A percentile compares a stretch with the other conserved stretches of the same genome.
phyloP scores from a whole-genome alignment of 108 stramenopile genomes.

The Nitzschia inconspicua region DNA sequence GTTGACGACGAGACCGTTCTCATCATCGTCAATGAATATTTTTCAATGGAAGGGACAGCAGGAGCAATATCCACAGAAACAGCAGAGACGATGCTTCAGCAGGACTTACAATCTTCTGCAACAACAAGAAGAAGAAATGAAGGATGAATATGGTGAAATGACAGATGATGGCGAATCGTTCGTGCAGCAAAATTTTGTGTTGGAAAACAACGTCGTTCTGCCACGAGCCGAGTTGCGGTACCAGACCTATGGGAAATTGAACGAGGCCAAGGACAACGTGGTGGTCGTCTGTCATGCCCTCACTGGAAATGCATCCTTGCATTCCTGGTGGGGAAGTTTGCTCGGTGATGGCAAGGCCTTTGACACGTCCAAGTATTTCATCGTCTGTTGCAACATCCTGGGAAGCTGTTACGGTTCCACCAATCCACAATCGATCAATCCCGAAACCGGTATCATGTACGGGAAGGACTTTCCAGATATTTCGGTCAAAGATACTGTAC shows the following conservation, averaged over 20 bases:
- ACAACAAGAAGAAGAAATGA: slow-evolving; percentile 46
- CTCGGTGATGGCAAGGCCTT: slow-evolving; percentile 85
- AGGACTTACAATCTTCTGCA: too few species aligned
- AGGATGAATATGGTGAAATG: slow-evolving; percentile 91
- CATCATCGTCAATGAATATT: too few species aligned
- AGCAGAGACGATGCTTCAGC: slow-evolving; percentile 7
- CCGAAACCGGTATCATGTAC: slow-evolving; percentile 47
- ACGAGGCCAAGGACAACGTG: slow-evolving; percentile 79
- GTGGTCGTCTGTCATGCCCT: slow-evolving; percentile 94
- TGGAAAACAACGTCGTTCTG: slow-evolving; percentile 68
- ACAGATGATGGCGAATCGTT: slow-evolving; percentile 68
- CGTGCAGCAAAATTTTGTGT: slow-evolving; percentile 45
- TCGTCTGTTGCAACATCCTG: slow-evolving; percentile 89
- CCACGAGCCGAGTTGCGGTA: slow-evolving; percentile 80
- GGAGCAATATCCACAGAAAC: too few species aligned
- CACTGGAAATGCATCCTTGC: slow-evolving; percentile 91
- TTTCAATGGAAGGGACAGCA: too few species aligned
- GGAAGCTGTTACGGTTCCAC: slow-evolving; percentile 89
- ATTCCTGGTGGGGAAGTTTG: slow-evolving; percentile 92
- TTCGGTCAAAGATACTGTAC: slow-evolving; percentile 85
- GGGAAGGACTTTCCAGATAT: slow-evolving; percentile 86
- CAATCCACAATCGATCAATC: slow-evolving; percentile 63
- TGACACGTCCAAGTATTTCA: slow-evolving; percentile 89
- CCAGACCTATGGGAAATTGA: slow-evolving; percentile 88
- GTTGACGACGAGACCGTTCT: too few species aligned